A percentile compares a stretch with the other conserved stretches of the same genome.
These are phyloP conservation scores for Blastobotrys peoriensis DNA, from an alignment of 805 yeast genomes.

Conservation along the genomic window DNA sequence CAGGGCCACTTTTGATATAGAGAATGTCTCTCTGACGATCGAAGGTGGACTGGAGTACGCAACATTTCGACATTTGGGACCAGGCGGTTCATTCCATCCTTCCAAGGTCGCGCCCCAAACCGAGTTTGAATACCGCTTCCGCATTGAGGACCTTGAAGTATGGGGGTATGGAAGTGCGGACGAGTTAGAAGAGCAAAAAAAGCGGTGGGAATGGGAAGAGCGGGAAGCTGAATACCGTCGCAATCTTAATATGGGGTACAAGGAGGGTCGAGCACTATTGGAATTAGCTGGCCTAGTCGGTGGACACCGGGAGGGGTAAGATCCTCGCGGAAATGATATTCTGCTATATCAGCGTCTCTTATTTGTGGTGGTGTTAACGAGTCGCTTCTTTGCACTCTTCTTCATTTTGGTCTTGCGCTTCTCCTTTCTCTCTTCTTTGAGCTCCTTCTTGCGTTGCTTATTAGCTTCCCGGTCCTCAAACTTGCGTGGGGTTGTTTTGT, in stretches of 20 bases:
- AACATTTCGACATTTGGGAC: conserved; percentile 62
- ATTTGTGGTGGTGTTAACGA: conserved; percentile 47
- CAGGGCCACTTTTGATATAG: conserved; percentile 40
- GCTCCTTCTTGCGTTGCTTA: conserved; percentile 64
- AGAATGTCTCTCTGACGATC: conserved; percentile 71
- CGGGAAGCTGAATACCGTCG: conserved; percentile 76
- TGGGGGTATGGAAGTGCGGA: conserved; percentile 86
- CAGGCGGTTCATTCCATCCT: conserved; percentile 44
- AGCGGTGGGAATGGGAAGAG: conserved; percentile 88
- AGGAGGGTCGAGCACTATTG: conserved; percentile 74
- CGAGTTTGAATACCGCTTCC: conserved; percentile 63
- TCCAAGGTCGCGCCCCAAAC: conserved; percentile 12
- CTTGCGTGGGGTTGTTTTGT: conserved; percentile 57
- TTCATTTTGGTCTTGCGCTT: conserved; percentile 78
- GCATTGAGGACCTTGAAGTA: conserved; percentile 73
- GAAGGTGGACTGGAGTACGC: conserved; percentile 79
- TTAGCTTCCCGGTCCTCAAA: conserved; percentile 73
- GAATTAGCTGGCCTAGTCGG: conserved; percentile 75
- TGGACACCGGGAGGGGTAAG: conserved; percentile 36
- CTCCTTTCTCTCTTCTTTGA: conserved; percentile 73
- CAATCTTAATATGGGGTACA: conserved; percentile 50
- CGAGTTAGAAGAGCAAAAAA: conserved; percentile 69
- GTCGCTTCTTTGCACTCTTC: conserved; percentile 73
- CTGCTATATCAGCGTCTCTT: conserved; percentile 2
- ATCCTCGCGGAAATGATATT: not conserved